Percentiles rank a stretch among this genome's conserved stretches.
Evolutionary conservation across 169 alveolate species (phyloP).

Genomic region (Plasmodium gaboni): DNA sequence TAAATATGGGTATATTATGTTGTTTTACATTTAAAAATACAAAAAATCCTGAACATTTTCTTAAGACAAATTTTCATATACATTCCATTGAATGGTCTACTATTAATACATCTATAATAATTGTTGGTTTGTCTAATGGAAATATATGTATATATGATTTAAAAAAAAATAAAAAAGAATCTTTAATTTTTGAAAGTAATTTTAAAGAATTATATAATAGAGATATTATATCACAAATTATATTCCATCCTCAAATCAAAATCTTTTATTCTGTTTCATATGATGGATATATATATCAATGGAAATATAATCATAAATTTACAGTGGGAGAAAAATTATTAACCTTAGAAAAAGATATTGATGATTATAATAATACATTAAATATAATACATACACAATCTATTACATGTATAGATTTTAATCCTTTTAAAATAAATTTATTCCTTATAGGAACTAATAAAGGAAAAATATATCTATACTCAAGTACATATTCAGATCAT

Average conservation of each 20-base stretch:
- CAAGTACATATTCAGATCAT: conserved; percentile 66
- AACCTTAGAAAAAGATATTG: conserved; percentile 41
- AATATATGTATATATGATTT: conserved; percentile 73
- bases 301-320: conserved; percentile 75
- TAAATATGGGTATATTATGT: conserved; percentile 68
- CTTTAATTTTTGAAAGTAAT: conserved; percentile 69
- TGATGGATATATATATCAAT: conserved; percentile 58
- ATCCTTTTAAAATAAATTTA: conserved; percentile 55
- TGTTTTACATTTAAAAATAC: conserved; percentile 74
- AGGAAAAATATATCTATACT: conserved; percentile 68
- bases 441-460: conserved; percentile 67
- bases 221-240: conserved; percentile 72
- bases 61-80: conserved; percentile 60
- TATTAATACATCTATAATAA: conserved; percentile 35
- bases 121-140: conserved; percentile 73
- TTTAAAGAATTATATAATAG: conserved; percentile 60
- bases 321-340: conserved; percentile 67
- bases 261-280: conserved; percentile 69
- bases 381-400: conserved; percentile 67
- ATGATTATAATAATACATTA: conserved; percentile 12
- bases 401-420: conserved; percentile 68
- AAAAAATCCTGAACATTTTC: conserved; percentile 61
- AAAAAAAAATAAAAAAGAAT: conserved; percentile 67
- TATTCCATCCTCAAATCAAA: conserved; percentile 31
- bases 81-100: conserved; percentile 73